Evolutionary conservation across 2,329 filamentous ascomycete genomes (phyloP), one percentile per base, ranked within the genome.

Genomic region (Verticillium nubilum): DNA sequence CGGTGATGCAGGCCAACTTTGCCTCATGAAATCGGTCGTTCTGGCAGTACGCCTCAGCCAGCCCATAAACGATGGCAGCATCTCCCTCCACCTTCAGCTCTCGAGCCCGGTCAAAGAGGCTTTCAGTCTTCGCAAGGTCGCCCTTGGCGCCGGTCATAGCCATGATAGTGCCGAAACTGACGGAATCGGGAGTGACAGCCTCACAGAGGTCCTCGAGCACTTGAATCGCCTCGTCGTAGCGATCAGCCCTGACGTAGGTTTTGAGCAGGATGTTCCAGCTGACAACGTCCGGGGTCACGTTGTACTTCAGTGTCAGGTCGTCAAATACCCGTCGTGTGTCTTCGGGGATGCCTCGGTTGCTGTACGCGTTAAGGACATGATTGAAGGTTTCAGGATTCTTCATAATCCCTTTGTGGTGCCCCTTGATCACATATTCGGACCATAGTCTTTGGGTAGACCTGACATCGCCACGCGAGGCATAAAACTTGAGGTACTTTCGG

Each of bases 191-290:
- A 25, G 72, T 67, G 3, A 85, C 67, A 31, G 61, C 75, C 67
- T 62, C 70, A 66, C 65, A 79, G 63, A 95, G 80, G 10, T 80
- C 74, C 19, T 86, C 79, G 66, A 96, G 92, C 55, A 81, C 80
- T 6, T 77, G 69, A 59, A 91, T 75, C 13, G 87, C 88, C 5
- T 84, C 83, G n/a, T 85, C 78, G 52, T 90, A 81, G 68, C 95
- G 86, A 54, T 85, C 80, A 1, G 83, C 82, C 65, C 85, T 86
- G 19, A 81, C 80, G 72, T 92, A 84, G 2, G 89, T 87, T 67
- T 88, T 85, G 53, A 98, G 78, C 28, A 97, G 73, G 25, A 87
- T 86, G 68, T 96, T 96, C 88, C 89, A 96, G 63, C 83, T 85
- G 35, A 78, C 70, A 1, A 81, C 71, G 63, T 86, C 84, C 6